Base-by-base conservation (phyloP, 345 rosid genomes). In the Melastoma malabathricum region DNA sequence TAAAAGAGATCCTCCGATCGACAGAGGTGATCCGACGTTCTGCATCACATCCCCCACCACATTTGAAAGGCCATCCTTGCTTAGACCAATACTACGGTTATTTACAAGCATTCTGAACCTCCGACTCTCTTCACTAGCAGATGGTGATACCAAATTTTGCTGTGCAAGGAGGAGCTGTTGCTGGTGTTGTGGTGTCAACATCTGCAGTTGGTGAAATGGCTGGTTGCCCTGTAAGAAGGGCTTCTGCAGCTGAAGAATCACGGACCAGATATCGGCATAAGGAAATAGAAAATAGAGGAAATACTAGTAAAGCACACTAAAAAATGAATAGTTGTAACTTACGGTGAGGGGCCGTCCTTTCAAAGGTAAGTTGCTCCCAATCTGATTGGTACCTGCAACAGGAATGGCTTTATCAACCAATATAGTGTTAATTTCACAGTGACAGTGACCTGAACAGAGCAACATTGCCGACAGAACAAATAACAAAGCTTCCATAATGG, bases 291-390 rank as follows among this genome's bases (percentile, higher is more conserved):
- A 34, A 34, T 34, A 12, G 41, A 34, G 12, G 12, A 34, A 34
- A 34, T 0, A 34, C 41, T 1, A 34, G 41, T 9, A 34, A 34
- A 12, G 9, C 41, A 34, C 38, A 5, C 12, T 9, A 34, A 34
- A 34, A 12, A 34, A 8, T 12, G 41, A 6, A 34, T 9, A 12
- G 41, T 34, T 34, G 41, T 27, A 60, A 69, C 83, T 86, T 62
- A 90, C 98, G 0, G 88, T 74, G 51, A 90, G 83, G 4, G 98
- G 98, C 92, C 94, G 86, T 57, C 98, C 98, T 77, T 82, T 90
- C 63, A 90, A 67, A 31, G 98, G 82, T 65, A 90, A 74, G 75
- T 82, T 86, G 69, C 71, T 90, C 56, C 82, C 78, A 47, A 79
- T 87, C 70, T 86, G 98, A 73, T 77, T 86, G 61, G 96, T 80